Percentiles rank a stretch among this genome's conserved stretches.
phyloP scores from a whole-genome alignment of 1,284 basidiomycete species.

The Sphagnurus paluster region DNA sequence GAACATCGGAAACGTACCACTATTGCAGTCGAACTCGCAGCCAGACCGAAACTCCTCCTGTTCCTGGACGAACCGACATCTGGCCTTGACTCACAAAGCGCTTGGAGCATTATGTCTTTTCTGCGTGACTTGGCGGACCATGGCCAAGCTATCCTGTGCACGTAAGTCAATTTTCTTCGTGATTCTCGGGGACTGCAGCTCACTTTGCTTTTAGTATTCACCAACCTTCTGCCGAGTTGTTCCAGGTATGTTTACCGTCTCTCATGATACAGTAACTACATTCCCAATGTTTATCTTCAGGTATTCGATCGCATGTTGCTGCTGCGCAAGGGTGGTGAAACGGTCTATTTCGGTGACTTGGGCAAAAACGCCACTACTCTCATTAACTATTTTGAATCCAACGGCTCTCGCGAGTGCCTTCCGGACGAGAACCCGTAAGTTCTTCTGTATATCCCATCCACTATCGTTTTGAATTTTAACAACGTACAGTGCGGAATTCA shows the following conservation, averaged over 20 bases:
- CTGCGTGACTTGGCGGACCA: conserved; percentile 76
- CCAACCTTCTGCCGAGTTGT: conserved; percentile 71
- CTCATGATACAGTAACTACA: neutral
- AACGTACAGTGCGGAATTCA: conserved; percentile 58
- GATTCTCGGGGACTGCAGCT: too few relatives aligned
- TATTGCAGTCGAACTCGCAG: conserved; percentile 83
- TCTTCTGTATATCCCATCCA: too few relatives aligned
- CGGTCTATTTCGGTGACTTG: conserved; percentile 78
- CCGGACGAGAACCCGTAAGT: conserved; percentile 49
- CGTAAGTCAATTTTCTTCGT: conserved; percentile 46
- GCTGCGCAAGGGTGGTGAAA: conserved; percentile 67
- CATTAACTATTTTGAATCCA: conserved; percentile 71
- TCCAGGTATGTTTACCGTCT: conserved; percentile 39
- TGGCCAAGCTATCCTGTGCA: conserved; percentile 76
- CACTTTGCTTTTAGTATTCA: conserved; percentile 25
- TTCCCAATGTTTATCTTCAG: too few relatives aligned
- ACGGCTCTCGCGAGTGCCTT: conserved; percentile 51
- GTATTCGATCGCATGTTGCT: conserved; percentile 36
- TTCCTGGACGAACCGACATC: conserved; percentile 86
- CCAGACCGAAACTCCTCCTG: conserved; percentile 75
- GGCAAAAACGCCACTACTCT: conserved; percentile 59
- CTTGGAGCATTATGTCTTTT: conserved; percentile 83
- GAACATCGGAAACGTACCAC: conserved; percentile 83
- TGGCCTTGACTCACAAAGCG: conserved; percentile 88
- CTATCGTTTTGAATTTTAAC: neutral